Evolutionary conservation across 129 eudicot genomes (phyloP).

Genomic region (Artemisia argyi): DNA sequence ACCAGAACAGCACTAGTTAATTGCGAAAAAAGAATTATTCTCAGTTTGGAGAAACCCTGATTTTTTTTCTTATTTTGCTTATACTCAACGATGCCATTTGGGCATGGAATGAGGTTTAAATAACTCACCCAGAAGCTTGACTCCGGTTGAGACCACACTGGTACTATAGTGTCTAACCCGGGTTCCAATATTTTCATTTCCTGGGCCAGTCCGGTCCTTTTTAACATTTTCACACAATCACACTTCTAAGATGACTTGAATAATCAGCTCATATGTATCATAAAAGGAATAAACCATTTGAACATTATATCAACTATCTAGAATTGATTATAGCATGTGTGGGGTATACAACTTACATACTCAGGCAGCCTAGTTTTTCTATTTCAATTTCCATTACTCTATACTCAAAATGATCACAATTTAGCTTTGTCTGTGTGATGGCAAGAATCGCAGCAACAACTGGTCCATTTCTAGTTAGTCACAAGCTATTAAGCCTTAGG

Average conservation of each 20-base stretch:
- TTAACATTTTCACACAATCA: too few species aligned
- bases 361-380: neutral
- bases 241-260: neutral
- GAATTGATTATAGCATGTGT: neutral
- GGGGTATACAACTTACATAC: constrained; percentile 14
- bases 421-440: constrained; percentile 16
- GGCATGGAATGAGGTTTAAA: too few species aligned
- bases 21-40: too few species aligned
- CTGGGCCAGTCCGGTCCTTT: too few species aligned
- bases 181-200: too few species aligned
- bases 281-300: constrained; percentile 2
- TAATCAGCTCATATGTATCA: neutral
- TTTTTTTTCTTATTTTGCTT: too few species aligned
- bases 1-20: too few species aligned
- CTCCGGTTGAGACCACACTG: too few species aligned
- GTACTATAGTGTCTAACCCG: too few species aligned
- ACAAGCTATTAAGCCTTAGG: constrained; percentile 14
- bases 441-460: constrained; percentile 2
- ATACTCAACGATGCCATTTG: too few species aligned
- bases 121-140: too few species aligned
- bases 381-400: neutral
- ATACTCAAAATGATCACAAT: constrained; percentile 9
- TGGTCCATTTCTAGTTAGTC: constrained; percentile 2
- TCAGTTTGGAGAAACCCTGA: too few species aligned
- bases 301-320: constrained; percentile 3